Evolutionary conservation across 2,329 filamentous ascomycete genomes (phyloP).

Genomic region (Fusarium acutatum): DNA sequence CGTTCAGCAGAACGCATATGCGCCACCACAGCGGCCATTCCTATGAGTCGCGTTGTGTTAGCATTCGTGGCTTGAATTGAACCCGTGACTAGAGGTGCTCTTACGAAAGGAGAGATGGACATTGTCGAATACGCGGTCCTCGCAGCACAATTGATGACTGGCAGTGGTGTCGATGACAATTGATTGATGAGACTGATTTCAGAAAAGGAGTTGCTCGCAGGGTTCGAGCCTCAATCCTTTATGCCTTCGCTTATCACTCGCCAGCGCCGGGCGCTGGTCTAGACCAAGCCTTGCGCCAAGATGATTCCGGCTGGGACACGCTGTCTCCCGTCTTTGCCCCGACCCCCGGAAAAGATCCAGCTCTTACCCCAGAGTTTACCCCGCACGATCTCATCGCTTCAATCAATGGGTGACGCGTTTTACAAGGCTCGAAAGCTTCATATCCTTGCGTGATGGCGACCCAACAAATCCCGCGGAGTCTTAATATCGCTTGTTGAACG

Average conservation of each 20-base stretch:
- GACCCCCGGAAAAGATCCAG: neutral
- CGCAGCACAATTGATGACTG: neutral
- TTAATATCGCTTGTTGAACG: neutral
- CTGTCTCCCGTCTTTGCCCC: neutral
- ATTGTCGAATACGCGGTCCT: neutral
- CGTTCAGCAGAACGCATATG: neutral
- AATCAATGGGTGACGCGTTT: neutral
- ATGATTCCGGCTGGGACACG: neutral
- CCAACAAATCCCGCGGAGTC: neutral
- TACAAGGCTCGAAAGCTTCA: neutral
- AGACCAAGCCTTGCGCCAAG: neutral
- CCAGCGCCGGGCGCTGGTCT: neutral
- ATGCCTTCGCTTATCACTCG: neutral
- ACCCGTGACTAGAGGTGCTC: neutral
- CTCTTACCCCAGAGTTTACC: neutral
- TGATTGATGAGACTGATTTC: neutral
- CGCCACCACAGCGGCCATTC: constrained; percentile 14
- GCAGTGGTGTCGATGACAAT: neutral
- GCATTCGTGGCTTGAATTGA: rapidly evolving
- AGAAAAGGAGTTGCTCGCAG: neutral
- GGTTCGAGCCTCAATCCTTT: neutral
- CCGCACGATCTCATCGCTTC: neutral
- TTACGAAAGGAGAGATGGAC: neutral
- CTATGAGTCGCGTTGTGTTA: neutral
- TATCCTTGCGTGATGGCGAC: rapidly evolving